Percentiles rank a stretch among this genome's conserved stretches.
These are phyloP conservation scores for Lagenidium sp. DNA, from an alignment of 352 stramenopile species.

Conservation along the genomic window DNA sequence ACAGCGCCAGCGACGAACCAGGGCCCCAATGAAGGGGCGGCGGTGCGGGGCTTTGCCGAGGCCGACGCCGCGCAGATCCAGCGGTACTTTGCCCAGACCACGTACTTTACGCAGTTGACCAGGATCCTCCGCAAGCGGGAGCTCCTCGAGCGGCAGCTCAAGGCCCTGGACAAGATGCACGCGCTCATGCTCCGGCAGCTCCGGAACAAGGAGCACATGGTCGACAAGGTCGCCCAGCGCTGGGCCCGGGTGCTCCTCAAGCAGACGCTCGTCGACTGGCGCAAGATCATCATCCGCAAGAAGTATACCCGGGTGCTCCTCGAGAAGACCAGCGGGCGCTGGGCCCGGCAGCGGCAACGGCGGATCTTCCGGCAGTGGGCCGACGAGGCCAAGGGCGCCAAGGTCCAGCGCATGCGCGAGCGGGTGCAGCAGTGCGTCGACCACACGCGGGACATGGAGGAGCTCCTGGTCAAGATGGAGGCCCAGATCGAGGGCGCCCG, in stretches of 20 bases:
- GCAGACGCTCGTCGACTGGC: constrained; percentile 59
- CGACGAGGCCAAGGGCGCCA: constrained; percentile 23
- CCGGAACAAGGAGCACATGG: constrained; percentile 49
- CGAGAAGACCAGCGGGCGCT: constrained; percentile 41
- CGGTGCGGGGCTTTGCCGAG: background rate
- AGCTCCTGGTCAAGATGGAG: constrained; percentile 37
- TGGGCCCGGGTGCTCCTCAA: constrained; percentile 39
- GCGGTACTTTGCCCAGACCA: constrained; percentile 18
- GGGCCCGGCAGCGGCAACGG: constrained; percentile 34
- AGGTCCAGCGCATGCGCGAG: constrained; percentile 18
- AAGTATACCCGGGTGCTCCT: constrained; percentile 67
- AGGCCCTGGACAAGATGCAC: constrained; percentile 22
- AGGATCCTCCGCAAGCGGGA: constrained; percentile 27
- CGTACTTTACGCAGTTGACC: constrained; percentile 52
- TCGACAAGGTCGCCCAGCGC: constrained; percentile 41
- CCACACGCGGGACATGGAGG: constrained; percentile 35
- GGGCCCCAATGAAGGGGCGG: background rate
- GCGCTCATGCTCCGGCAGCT: constrained; percentile 46
- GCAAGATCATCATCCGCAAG: constrained; percentile 60
- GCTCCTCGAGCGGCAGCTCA: constrained; percentile 24
- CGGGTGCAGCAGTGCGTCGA: constrained; percentile 43
- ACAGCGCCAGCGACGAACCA: background rate
- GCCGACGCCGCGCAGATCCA: constrained; percentile 7
- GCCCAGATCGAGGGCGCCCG: constrained; percentile 40
- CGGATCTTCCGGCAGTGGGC: constrained; percentile 39